Evolutionary conservation across 2,329 filamentous ascomycete genomes (phyloP).

Genomic region (Botryotinia narcissicola): DNA sequence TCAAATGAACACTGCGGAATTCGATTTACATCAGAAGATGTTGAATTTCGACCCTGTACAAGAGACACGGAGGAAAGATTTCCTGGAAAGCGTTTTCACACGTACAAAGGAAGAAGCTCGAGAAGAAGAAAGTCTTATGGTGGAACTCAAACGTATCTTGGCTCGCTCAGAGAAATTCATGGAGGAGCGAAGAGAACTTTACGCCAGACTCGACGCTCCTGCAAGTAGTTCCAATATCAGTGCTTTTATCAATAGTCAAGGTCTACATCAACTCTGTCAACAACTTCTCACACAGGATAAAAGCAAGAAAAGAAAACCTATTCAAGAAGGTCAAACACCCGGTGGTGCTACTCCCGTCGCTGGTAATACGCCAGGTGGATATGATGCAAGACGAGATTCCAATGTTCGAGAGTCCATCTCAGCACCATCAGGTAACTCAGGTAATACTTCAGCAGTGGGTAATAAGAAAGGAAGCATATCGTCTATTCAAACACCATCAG

Average conservation of each 20-base stretch:
- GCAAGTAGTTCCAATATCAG: slow-evolving; percentile 65
- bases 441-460: slow-evolving; percentile 22
- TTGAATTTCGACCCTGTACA: slow-evolving; percentile 78
- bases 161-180: slow-evolving; percentile 82
- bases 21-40: slow-evolving; percentile 79
- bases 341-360: slow-evolving; percentile 43
- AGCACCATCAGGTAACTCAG: slow-evolving; percentile 39
- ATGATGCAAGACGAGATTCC: slow-evolving; percentile 41
- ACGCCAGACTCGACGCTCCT: slow-evolving; percentile 82
- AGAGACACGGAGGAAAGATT: slow-evolving; percentile 78
- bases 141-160: slow-evolving; percentile 90
- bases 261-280: slow-evolving; percentile 75
- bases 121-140: slow-evolving; percentile 84
- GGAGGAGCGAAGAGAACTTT: slow-evolving; percentile 83
- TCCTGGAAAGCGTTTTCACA: slow-evolving; percentile 75
- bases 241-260: slow-evolving; percentile 77
- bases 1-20: slow-evolving; percentile 85
- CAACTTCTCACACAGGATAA: slow-evolving; percentile 82
- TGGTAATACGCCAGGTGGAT: slow-evolving; percentile 36
- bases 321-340: slow-evolving; percentile 50
- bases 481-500: slow-evolving; percentile 40
- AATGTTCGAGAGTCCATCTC: slow-evolving; percentile 38
- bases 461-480: slow-evolving; percentile 37
- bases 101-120: slow-evolving; percentile 83
- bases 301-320: slow-evolving; percentile 79